Conservation (phyloP, 805 yeast species). For the Wickerhamomyces bisporus region DNA sequence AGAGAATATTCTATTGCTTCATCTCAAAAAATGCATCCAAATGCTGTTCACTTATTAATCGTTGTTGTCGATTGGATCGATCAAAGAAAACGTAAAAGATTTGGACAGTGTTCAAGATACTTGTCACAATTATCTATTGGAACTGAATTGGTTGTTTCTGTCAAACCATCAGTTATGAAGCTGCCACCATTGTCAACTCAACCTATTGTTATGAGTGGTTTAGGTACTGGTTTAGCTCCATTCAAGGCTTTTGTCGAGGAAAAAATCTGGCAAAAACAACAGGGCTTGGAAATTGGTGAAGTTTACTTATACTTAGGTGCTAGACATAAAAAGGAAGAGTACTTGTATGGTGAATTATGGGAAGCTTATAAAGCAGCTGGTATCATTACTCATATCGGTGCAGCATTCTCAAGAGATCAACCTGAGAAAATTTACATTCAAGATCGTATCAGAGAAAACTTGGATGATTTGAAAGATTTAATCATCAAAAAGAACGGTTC, state of each 20-base stretch:
- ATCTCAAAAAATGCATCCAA: constrained; percentile 87
- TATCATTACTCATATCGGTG: constrained; percentile 88
- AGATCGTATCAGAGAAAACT: constrained; percentile 79
- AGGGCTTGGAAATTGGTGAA: constrained; percentile 86
- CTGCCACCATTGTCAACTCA: constrained; percentile 81
- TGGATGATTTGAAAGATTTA: constrained; percentile 71
- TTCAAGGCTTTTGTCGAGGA: constrained; percentile 97
- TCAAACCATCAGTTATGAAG: constrained; percentile 96
- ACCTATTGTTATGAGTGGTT: constrained; percentile 94
- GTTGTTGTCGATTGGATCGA: constrained; percentile 97
- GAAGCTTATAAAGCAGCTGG: constrained; percentile 95
- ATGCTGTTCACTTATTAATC: constrained; percentile 83
- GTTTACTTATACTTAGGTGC: constrained; percentile 87
- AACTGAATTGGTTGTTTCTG: constrained; percentile 84
- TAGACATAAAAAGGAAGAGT: constrained; percentile 92
- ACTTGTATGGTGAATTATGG: constrained; percentile 94
- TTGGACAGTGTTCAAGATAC: constrained; percentile 91
- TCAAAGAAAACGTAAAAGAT: constrained; percentile 76
- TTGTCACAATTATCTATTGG: constrained; percentile 76
- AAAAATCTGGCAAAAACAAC: constrained; percentile 86
- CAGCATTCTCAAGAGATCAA: constrained; percentile 97
- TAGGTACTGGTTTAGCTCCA: constrained; percentile 97
- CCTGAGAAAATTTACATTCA: constrained; percentile 92
- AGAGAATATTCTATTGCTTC: constrained; percentile 98
- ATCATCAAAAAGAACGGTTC: constrained; percentile 76